phyloP scores from a whole-genome alignment of 129 eudicot genomes.

The Arctium lappa region DNA sequence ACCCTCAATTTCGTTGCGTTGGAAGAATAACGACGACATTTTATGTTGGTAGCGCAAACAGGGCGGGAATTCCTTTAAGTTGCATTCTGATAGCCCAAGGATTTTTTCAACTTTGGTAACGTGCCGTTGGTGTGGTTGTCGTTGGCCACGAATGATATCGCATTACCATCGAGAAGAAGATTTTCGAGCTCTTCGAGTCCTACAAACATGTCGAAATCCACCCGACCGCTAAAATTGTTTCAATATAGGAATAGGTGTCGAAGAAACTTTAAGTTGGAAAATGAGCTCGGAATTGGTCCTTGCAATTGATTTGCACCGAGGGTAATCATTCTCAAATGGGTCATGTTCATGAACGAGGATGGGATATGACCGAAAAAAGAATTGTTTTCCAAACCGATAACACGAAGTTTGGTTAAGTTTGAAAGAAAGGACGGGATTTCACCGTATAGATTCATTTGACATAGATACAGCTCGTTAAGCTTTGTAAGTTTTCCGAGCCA shows the following conservation, averaged over 20 bases:
- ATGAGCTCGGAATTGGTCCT: constrained; percentile 19
- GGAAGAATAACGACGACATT: not conserved
- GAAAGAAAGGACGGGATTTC: constrained; percentile 21
- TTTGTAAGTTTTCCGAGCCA: constrained; percentile 11
- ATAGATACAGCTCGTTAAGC: not conserved
- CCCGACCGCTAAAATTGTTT: constrained; percentile 23
- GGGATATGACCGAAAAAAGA: constrained; percentile 8
- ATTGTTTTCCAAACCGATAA: not conserved
- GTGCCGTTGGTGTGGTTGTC: constrained; percentile 3
- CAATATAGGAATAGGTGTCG: not conserved
- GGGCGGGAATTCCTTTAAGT: constrained; percentile 7
- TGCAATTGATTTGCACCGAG: not conserved
- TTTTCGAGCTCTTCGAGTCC: not conserved
- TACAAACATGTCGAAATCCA: constrained; percentile 14
- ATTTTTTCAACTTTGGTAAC: not conserved
- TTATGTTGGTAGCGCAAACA: not conserved
- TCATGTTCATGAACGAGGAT: constrained; percentile 15
- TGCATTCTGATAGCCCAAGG: constrained; percentile 6
- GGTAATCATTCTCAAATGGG: not conserved
- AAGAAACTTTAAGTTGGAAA: constrained; percentile 22
- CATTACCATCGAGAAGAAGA: not conserved
- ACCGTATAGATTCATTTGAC: not conserved
- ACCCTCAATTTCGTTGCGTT: not conserved
- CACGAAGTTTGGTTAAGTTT: constrained; percentile 13
- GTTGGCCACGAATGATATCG: not conserved